Base-by-base conservation (phyloP, 257 asterid species). In the Solanum chmielewskii region DNA sequence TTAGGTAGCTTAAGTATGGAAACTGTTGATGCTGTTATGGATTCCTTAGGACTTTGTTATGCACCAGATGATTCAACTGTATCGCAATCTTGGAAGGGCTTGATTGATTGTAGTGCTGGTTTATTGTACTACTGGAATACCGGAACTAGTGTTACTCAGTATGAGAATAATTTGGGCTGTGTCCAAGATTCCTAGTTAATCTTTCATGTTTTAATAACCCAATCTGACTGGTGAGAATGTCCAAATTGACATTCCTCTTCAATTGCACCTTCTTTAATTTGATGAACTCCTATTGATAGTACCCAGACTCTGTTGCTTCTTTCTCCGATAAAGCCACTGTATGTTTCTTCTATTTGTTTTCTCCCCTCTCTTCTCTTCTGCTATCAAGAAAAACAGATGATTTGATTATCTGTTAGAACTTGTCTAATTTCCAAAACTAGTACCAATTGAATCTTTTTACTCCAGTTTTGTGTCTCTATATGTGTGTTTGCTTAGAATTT, bases 41-140 rank as follows among this genome's bases (percentile, higher is more conserved):
- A 92, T 88, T 83, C 91, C 3, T 81, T 88, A 41, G 97, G 98
- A 69, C 97, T 97, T 8, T 94, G 98, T 45, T 96, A 93, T 89
- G 98, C 98, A 76, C 97, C 97, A 0, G 97, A 96, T 69, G 98
- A 96, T 89, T 98, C 98, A 23, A 92, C 96, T 75, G 88, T 95
- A 68, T 96, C 98, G 7, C 97, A 93, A 88, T 98, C 98, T 10
- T 94, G 99, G 98, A 94, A 95, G 91, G 97, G 98, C 64, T 92
- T 96, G 74, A 94, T 96, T 84, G 99, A 96, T 89, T 97, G 97
- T 89, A 93, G 92, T 86, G 91, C 98, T 0, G 95, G 95, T 49
- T 44, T 90, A 39, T 42, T 94, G 85, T 96, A 95, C 89, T 96
- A 92, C 87, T 96, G 98, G 98, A 96, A 96, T 91, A 96, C 95